Base-by-base conservation (phyloP, 345 rosid genomes). In the Brassica napus region DNA sequence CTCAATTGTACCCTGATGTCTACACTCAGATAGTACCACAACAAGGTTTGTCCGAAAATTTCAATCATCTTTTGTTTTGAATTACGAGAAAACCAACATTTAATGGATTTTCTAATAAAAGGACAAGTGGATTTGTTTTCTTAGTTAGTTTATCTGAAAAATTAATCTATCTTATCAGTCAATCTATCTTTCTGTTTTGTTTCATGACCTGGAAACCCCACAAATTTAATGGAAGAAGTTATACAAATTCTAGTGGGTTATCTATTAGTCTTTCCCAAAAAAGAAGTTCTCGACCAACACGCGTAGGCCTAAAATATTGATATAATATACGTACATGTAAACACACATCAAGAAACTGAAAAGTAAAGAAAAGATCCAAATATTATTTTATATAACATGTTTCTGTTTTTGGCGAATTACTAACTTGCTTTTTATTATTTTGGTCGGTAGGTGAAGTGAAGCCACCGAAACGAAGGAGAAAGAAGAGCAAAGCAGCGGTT, bases 1-100 rank as follows among this genome's bases (percentile, higher is more conserved):
- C 94, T 60, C 94, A 92, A 34, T 47, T 89, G 42, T 91, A 88
- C 82, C 86, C 89, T 11, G 85, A 68, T 32, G 83, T 78, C 26
- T 88, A 78, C 81, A 15, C 89, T 9, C 88, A 81, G 77, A 79
- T 87, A 12, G 82, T 76, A 52, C 86, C 92, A 10, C 86, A 52
- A 52, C 57, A 83, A 87, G 97, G 97, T 88, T 81, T 80, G 71
- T 63, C n/a, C 47, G 4, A 70, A 72, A 39, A 1, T 4, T 42
- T 61, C 18, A 44, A 9, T 30, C 12, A 26, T 32, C 61, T 68
- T 24, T 7, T 8, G 30, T 59, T 69, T 3, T 32, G 42, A 54
- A 26, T n/a, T 73, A 73, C 54, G 11, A 67, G 37, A 68, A 60
- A 37, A 26, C 70, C 35, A 9, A 69, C 61, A 35, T 15, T 67